Base-by-base conservation (phyloP, 495 filamentous ascomycete species). In the Clavariopsis aquatica region DNA sequence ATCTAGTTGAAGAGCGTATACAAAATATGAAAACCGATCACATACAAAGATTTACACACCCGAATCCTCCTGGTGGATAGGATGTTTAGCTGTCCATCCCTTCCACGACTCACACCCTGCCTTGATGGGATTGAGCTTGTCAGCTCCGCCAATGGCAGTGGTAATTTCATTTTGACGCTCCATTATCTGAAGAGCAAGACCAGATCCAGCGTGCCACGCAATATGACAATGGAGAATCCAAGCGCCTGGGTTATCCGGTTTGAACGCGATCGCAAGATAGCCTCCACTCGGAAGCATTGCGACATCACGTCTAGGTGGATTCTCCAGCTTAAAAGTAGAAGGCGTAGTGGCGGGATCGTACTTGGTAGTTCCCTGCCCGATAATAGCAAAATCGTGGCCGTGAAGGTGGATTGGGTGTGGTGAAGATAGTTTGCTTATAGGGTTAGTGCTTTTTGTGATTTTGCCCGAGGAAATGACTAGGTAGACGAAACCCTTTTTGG, bases 221-320 rank as follows among this genome's bases (percentile, higher is more conserved):
- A 75, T 75, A 45, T 75, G 73, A 60, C 73, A 75, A 52, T 75
- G 73, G 19, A 71, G 46, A 6, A 73, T 23, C 68, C 68, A 71
- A 1, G 41, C 60, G 29, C 72, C 74, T 8, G 74, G 73, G 43
- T 76, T 75, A 49, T 76, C 71, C 13, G 69, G 55, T 49, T 62
- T 64, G 69, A 73, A 76, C 2, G 69, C 74, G 49, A 76, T 69
- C n/a, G 57, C 71, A 10, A 76, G 20, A 26, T 66, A 72, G 19
- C 74, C 74, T 24, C 53, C 57, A 10, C 8, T 52, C 1, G 74
- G 74, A n/a, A 75, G 60, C 34, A 71, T 62, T 8, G 67, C 65
- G 6, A 66, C 60, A 41, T 76, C 74, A 8, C 74, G 69, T 8
- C 74, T 63, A 12, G 66, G 57, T 2, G 74, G 71, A 43, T 75